phyloP scores from a whole-genome alignment of 805 yeast genomes.

The Pichia nakasei region DNA sequence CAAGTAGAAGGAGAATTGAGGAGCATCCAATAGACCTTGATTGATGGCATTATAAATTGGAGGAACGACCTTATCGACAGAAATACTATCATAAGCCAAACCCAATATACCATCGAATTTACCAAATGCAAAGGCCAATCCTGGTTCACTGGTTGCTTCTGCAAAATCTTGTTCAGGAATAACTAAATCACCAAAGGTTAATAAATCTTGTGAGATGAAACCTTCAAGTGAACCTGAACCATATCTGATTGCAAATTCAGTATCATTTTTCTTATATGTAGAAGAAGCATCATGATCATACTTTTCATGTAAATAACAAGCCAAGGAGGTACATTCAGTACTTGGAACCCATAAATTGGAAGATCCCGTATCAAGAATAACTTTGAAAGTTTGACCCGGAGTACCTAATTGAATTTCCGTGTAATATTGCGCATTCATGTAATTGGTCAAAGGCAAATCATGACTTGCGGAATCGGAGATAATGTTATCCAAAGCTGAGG shows the following conservation, averaged over 20 bases:
- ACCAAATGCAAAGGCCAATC: conserved; percentile 96
- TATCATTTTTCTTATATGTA: conserved; percentile 78
- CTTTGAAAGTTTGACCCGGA: conserved; percentile 90
- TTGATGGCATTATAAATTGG: conserved; percentile 87
- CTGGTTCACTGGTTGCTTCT: conserved; percentile 96
- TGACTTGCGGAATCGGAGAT: conserved; percentile 35
- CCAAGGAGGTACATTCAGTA: conserved; percentile 79
- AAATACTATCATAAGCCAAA: conserved; percentile 83
- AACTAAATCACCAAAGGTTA: conserved; percentile 72
- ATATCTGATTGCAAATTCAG: conserved; percentile 76
- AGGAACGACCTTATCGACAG: conserved; percentile 85
- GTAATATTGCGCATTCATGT: conserved; percentile 91
- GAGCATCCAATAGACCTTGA: conserved; percentile 72
- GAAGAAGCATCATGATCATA: conserved; percentile 80
- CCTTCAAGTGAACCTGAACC: conserved; percentile 94
- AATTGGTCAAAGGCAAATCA: conserved; percentile 83
- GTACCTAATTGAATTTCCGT: conserved; percentile 89
- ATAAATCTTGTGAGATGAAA: conserved; percentile 76
- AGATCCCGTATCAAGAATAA: conserved; percentile 91
- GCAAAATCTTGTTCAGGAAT: conserved; percentile 91
- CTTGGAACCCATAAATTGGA: conserved; percentile 97
- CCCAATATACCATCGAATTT: conserved; percentile 98
- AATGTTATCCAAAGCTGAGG: conserved; percentile 4
- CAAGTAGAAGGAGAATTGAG: conserved; percentile 83
- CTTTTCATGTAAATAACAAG: conserved; percentile 89